Conservation (phyloP, 2,329 filamentous ascomycete species). For the Amauroascus verrucosus region DNA sequence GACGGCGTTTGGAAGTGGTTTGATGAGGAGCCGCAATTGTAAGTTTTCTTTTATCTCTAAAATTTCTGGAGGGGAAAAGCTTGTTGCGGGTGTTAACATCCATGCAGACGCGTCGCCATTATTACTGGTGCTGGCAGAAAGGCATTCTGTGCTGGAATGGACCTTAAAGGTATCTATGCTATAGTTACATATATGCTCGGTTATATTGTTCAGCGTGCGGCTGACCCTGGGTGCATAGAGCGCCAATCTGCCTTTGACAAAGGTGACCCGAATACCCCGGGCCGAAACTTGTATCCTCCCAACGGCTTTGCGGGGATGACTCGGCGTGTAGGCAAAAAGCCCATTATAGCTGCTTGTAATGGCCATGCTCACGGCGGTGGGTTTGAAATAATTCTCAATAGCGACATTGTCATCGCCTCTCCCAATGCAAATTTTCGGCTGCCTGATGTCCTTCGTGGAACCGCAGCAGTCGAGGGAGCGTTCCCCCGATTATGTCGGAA, state of each 20-base stretch:
- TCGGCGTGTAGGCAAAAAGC: slow-evolving; percentile 55
- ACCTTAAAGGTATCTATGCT: slow-evolving; percentile 32
- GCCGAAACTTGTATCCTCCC: slow-evolving; percentile 30
- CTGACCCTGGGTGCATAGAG: slow-evolving; percentile 8
- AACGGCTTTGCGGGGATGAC: slow-evolving; percentile 48
- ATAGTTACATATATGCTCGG: slow-evolving; percentile 36
- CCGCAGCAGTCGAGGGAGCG: slow-evolving; percentile 60
- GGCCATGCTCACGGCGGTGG: slow-evolving; percentile 66
- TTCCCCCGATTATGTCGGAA: slow-evolving; percentile 56
- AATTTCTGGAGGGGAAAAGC: not conserved
- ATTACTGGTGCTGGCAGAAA: slow-evolving; percentile 36
- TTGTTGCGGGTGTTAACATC: not conserved
- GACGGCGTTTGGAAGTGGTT: slow-evolving; percentile 34
- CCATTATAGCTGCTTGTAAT: slow-evolving; percentile 65
- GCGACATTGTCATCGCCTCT: slow-evolving; percentile 58
- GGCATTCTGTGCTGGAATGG: slow-evolving; percentile 37
- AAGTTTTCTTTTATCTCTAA: slow-evolving; percentile 8
- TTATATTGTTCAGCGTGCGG: slow-evolving; percentile 30
- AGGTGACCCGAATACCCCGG: slow-evolving; percentile 20
- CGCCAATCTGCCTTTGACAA: slow-evolving; percentile 25
- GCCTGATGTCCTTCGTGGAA: slow-evolving; percentile 61
- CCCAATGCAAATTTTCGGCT: slow-evolving; percentile 52
- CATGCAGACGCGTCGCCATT: slow-evolving; percentile 36
- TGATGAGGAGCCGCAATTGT: slow-evolving; percentile 32
- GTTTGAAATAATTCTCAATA: slow-evolving; percentile 80